Conservation (phyloP, 768 basidiomycete genomes). For the Phylloporus sp. region DNA sequence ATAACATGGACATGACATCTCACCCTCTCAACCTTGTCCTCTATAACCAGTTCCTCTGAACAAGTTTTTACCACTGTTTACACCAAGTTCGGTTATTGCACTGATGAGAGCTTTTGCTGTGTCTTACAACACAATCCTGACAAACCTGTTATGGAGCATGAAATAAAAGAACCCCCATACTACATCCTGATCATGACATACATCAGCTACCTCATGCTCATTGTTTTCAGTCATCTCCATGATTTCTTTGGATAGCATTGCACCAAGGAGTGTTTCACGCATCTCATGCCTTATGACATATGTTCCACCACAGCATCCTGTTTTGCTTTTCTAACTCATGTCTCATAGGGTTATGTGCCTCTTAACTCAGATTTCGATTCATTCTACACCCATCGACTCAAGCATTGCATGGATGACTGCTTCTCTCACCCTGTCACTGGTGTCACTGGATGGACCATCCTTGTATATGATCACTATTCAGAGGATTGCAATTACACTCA, state of each 20-base stretch:
- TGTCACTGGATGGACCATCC: constrained; percentile 91
- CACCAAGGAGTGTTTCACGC: constrained; percentile 61
- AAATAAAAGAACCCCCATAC: constrained; percentile 53
- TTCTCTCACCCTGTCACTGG: constrained; percentile 91
- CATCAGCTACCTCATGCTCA: constrained; percentile 89
- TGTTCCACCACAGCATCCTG: constrained; percentile 31
- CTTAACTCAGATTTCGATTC: constrained; percentile 98
- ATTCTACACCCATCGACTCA: constrained; percentile 96
- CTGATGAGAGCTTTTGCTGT: constrained; percentile 69
- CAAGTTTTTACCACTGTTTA: constrained; percentile 77
- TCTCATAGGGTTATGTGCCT: constrained; percentile 86
- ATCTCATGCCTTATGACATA: constrained; percentile 82
- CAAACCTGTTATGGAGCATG: constrained; percentile 46
- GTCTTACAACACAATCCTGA: constrained; percentile 54
- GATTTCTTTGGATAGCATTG: constrained; percentile 94
- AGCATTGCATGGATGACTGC: constrained; percentile 91
- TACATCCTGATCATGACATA: no score
- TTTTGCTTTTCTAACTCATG: constrained; percentile 3
- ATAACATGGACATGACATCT: constrained; percentile 41
- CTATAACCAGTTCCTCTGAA: constrained; percentile 66
- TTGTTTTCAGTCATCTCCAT: constrained; percentile 85
- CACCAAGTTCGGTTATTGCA: constrained; percentile 90
- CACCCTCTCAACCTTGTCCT: constrained; percentile 73
- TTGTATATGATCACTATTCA: constrained; percentile 79
- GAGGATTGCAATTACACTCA: constrained; percentile 79